phyloP scores from a whole-genome alignment of 345 rosid species.

The Luvunga scandens region DNA sequence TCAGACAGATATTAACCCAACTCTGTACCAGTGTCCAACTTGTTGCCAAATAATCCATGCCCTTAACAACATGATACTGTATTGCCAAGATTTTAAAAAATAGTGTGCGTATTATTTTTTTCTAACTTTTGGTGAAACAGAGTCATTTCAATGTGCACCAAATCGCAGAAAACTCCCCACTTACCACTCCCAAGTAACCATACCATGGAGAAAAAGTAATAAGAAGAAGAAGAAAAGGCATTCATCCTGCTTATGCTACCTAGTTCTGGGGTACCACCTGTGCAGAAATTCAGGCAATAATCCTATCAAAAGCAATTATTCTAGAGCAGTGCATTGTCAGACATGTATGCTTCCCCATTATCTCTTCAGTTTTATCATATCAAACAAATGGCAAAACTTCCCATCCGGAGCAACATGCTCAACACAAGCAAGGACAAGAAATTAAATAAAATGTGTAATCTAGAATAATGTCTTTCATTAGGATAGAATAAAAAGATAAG shows the following conservation, averaged over 20 bases:
- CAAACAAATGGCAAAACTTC: background rate
- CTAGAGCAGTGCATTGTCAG: background rate
- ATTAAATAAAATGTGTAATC: background rate
- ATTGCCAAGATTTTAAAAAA: background rate
- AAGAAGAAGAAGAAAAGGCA: background rate
- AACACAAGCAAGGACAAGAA: background rate
- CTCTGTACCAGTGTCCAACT: background rate
- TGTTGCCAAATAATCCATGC: background rate
- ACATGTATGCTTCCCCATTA: background rate
- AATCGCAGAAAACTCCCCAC: background rate
- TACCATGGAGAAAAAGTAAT: background rate
- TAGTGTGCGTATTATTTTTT: background rate
- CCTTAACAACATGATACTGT: slow-evolving; percentile 10
- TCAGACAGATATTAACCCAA: background rate
- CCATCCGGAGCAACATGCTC: background rate
- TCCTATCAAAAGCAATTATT: slow-evolving; percentile 4
- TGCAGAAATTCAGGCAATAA: background rate
- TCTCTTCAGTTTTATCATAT: background rate
- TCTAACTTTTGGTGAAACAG: background rate
- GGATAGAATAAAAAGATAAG: background rate
- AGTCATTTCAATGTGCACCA: background rate
- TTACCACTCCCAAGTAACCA: background rate
- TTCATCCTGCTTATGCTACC: background rate
- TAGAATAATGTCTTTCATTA: background rate
- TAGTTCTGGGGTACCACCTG: background rate